Evolutionary conservation across 2,329 filamentous ascomycete species (phyloP), one percentile per base, ranked within the genome.

Genomic region (Paramyrothecium sp.): DNA sequence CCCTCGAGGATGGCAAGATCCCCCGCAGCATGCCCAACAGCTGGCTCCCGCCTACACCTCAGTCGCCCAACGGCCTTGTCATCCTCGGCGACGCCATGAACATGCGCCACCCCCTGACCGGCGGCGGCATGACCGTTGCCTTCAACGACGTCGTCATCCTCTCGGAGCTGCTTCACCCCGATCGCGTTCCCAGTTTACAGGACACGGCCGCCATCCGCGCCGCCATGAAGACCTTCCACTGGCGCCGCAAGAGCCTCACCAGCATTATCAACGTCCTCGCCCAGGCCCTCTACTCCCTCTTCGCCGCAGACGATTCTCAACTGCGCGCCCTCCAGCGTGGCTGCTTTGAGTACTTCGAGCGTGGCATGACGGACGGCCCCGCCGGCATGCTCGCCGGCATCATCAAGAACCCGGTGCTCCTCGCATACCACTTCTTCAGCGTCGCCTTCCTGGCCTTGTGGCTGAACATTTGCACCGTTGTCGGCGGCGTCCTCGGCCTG

Each of bases 31-130:
- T 99, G 95, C 95, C 95, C 54, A 99, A 98, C 76, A 94, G 89
- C 60, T 99, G 90, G 81, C 85, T 99, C 2, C 93, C 95, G 5
- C 86, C 95, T 0, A 83, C 86, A 1, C 76, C 75, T 49, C 90
- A 89, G 59, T 67, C 67, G 3, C 59, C 69, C 49, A 74, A 74
- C 50, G 89, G 90, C 69, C 83, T 97, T 59, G 81, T 97, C 52
- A 79, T 99, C 38, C 82, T 98, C 10, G 95, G 95, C 58, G 95
- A 99, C 71, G 94, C 95, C 16, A 89, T 96, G 82, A 99, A 99
- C 79, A 99, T 99, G 95, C 90, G 95, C n/a, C 95, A 99, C 75
- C 95, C 95, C 2, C 82, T 99, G 13, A 99, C 95, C 0, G 95
- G 95, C 54, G 95, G 95, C 63, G 95, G 95, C 66, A 99, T 99